These are phyloP conservation scores for Kodamaea jinghongensis DNA, from an alignment of 805 yeast species.

Conservation along the genomic window DNA sequence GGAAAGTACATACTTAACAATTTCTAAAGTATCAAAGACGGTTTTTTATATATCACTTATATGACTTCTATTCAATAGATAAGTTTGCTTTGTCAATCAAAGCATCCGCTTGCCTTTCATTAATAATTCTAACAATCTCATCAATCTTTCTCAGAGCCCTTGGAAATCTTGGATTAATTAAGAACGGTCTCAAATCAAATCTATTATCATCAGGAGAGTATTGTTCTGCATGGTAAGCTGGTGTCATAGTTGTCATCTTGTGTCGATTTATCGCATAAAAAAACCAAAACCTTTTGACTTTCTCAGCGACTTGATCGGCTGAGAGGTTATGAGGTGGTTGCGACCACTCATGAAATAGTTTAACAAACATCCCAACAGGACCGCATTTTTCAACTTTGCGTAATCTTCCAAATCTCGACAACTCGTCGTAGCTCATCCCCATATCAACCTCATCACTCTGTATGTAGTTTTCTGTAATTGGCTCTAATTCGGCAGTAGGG, in stretches of 20 bases:
- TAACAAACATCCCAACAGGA: conserved; percentile 91
- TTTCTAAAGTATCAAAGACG: background rate
- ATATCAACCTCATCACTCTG: conserved; percentile 96
- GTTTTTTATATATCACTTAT: background rate
- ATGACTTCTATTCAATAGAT: conserved; percentile 3
- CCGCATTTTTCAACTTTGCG: conserved; percentile 95
- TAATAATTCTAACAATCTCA: conserved; percentile 59
- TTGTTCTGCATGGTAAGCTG: conserved; percentile 96
- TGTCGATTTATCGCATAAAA: conserved; percentile 95
- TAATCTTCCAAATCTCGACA: conserved; percentile 84
- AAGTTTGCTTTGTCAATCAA: conserved; percentile 25
- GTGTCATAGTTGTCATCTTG: conserved; percentile 96
- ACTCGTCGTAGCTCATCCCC: conserved; percentile 97
- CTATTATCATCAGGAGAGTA: conserved; percentile 98
- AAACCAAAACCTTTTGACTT: conserved; percentile 89
- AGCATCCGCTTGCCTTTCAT: conserved; percentile 19
- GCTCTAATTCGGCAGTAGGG: conserved; percentile 98
- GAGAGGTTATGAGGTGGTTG: conserved; percentile 61
- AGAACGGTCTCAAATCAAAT: conserved; percentile 92
- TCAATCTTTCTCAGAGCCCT: conserved; percentile 92
- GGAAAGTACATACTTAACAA: conserved; percentile 5
- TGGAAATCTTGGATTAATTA: conserved; percentile 83
- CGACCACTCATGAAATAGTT: conserved; percentile 89
- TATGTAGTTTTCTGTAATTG: conserved; percentile 86
- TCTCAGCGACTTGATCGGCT: conserved; percentile 83